These are phyloP conservation scores for Alternaria dauci DNA, from an alignment of 2,329 filamentous ascomycete species.

Conservation along the genomic window DNA sequence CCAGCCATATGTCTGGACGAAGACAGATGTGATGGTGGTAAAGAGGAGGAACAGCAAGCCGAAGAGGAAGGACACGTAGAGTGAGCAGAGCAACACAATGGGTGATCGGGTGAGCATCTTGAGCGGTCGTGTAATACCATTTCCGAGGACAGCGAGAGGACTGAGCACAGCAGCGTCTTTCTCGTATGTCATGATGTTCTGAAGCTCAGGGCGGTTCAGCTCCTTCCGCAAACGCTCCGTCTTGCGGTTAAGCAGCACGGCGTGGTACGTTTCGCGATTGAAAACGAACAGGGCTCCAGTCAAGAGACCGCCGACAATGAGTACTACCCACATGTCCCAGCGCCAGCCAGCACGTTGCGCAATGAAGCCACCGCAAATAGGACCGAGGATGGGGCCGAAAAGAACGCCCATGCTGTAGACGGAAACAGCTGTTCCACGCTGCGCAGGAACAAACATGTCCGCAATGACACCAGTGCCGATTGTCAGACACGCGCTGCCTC, in stretches of 20 bases:
- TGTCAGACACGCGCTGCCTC: constrained; percentile 45
- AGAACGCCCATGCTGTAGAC: constrained; percentile 43
- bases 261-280: constrained; percentile 59
- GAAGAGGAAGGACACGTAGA: constrained; percentile 48
- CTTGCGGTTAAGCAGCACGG: constrained; percentile 63
- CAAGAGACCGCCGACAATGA: constrained; percentile 38
- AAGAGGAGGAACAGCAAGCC: constrained; percentile 49
- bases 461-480: constrained; percentile 49
- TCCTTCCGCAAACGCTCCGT: constrained; percentile 61
- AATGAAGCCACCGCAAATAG: constrained; percentile 48
- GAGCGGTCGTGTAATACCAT: constrained; percentile 49
- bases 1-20: constrained; percentile 45
- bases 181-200: constrained; percentile 51
- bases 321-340: constrained; percentile 49
- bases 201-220: constrained; percentile 56
- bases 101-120: constrained; percentile 45
- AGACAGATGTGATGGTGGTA: constrained; percentile 48
- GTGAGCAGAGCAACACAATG: constrained; percentile 44
- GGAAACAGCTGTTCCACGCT: constrained; percentile 46
- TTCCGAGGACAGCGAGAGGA: constrained; percentile 30
- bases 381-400: constrained; percentile 45
- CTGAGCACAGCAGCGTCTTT: constrained; percentile 28
- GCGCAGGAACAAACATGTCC: constrained; percentile 43
- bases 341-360: constrained; percentile 37
- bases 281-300: constrained; percentile 48